Evolutionary conservation across 257 asterid genomes (phyloP), one percentile per base, ranked within the genome.

Genomic region (Scutellaria galericulata): DNA sequence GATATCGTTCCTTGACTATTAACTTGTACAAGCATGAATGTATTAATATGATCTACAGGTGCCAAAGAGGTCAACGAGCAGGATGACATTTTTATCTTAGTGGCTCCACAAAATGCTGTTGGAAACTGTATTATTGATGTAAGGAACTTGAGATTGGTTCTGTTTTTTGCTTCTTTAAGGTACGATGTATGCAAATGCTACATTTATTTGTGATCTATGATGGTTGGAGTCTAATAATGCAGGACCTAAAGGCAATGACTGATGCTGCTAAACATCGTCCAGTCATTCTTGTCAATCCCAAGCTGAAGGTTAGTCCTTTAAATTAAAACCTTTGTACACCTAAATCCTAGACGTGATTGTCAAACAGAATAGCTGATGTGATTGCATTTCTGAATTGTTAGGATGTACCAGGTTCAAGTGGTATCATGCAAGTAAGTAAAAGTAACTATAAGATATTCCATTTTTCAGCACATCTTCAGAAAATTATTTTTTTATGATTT

Each of bases 101-200:
- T 93, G 81, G 98, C 98, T 80, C 98, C 98, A n/a, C 97, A 93
- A 87, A 93, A 93, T 86, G 94, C 96, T 22, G 91, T 91, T 18
- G 97, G 98, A 42, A 91, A 91, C 74, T 93, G 98, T 77, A 93
- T 93, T 70, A 91, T 93, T 55, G 97, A 82, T 66, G 98, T 91
- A 81, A 84, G 95, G 66, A 70, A 62, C 76, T 78, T 57, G 11
- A 72, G n/a, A 72, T 24, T 12, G 48, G 22, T 57, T n/a, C 5
- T 31, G 64, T 40, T 66, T 18, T 65, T 31, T 64, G 14, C 37
- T 77, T 71, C 45, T 50, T 64, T 31, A 18, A 58, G 60, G 70
- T 50, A 14, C 41, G 39, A 59, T 64, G 35, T 54, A 9, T 37
- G 57, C 58, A 68, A 8, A 64, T 70, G 27, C 73, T 65, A 27